Base-by-base conservation (phyloP, 2,329 filamentous ascomycete species). In the Cordyceps cicadae region DNA sequence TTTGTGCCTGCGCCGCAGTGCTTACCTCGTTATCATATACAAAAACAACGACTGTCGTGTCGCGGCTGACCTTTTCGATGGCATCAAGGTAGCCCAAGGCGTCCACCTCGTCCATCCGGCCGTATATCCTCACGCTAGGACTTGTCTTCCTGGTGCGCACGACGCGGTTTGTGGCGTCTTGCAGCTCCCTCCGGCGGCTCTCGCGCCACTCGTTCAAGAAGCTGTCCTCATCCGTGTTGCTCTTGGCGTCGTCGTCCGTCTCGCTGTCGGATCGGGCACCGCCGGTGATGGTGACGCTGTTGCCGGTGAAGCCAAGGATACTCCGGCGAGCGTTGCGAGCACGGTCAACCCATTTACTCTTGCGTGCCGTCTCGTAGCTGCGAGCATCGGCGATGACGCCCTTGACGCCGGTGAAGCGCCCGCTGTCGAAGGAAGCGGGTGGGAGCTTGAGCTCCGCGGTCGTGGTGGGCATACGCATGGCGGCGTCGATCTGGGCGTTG, bases 61-160 rank as follows among this genome's bases (percentile, higher is more conserved):
- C 89, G 53, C 86, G 76, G 45, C 86, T 81, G 5, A 93, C 90
- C 75, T 91, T 94, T 76, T 99, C 94, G 67, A 97, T 91, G 60
- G 93, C 92, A 73, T 97, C 92, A n/a, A 99, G 82, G 69, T 96
- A 99, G 19, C 92, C 94, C 65, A 88, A 79, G 8, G 91, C 93
- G 77, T 97, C 92, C 1, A 97, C 94, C 62, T 85, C 82, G 63
- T 92, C 88, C 64, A 97, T 77, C 14, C 82, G 83, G 24, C 94
- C 94, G 71, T 89, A 97, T 62, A 87, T 80, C 65, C 89, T 80
- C 64, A 88, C 83, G 67, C 87, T 92, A 0, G 91, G 90, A 71
- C 87, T 93, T 57, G 85, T 87, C 68, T 87, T 84, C 68, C 88
- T 80, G 64, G 80, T 88, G 63, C 81, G 81, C 54, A 85, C 79